Evolutionary conservation across 352 stramenopile species (phyloP), one percentile per base, ranked within the genome.

Genomic region (Globisporangium splendens): DNA sequence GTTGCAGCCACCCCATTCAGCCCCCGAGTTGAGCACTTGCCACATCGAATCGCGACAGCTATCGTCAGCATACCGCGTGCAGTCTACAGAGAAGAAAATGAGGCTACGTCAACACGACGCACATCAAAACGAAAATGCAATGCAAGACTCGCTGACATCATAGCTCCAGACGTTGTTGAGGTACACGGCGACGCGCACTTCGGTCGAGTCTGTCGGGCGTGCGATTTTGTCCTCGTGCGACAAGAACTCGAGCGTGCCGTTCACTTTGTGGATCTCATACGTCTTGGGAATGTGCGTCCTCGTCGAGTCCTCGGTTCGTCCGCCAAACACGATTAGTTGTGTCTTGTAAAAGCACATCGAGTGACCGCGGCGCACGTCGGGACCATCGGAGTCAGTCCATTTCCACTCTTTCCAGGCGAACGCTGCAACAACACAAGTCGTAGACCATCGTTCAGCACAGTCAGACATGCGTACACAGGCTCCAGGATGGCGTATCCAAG

Each of bases 151-250:
- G 90, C 85, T 92, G 18, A 98, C 88, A 52, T 98, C 85, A 72
- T 98, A 98, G 62, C 83, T 86, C 95, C 96, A 99, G 35, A 98
- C 77, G 66, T 99, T 96, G 61, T 99, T 99, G 77, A 96, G 98
- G 33, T 91, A 96, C 35, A 96, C 75, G 14, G 87, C 91, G 18
- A 97, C 87, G 20, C 73, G 77, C 13, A 97, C 84, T 2, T 73
- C 66, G 2, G 73, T 70, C 22, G 41, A 59, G 38, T 88, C 69
- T 11, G 53, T 66, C 3, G 63, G 59, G 17, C 79, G 80, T 6
- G 73, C 65, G 42, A 91, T 79, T 55, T 96, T 95, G 50, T 95
- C 67, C 15, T 96, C 89, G 61, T 98, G 98, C 47, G 75, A 91
- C 20, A 83, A 47, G 65, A 98, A 97, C 56, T 90, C 74, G 17